Base-by-base conservation (phyloP, 2,329 filamentous ascomycete genomes). In the Diaporthe batatas region DNA sequence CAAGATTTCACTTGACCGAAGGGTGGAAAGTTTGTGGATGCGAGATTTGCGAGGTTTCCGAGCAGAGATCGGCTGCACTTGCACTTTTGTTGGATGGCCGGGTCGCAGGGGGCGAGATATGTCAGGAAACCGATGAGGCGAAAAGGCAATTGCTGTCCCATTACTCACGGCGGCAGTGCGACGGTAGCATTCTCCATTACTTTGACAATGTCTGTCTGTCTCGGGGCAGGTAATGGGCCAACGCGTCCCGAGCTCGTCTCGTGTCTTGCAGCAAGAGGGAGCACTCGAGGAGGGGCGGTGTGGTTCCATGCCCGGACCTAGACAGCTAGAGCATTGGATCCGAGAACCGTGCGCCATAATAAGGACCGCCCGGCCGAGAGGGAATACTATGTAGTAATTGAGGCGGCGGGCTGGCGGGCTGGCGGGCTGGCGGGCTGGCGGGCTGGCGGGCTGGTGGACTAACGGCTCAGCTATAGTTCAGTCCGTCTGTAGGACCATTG, bases 31-130 rank as follows among this genome's bases (percentile, higher is more conserved):
- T 25, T 18, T 36, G 18, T 49, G 44, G 62, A 12, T 18, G 62
- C 62, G 62, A 65, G 62, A 39, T 67, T 49, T 58, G 68, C 54
- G 68, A 59, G 47, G 51, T 59, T 59, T n/a, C 14, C 68, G 68
- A 51, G 54, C 12, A 18, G 16, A 51, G 16, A 42, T 51, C 68
- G 68, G 54, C 68, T 51, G 23, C 23, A 58, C 39, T 70, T 70
- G 53, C 54, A 49, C 21, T 70, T 70, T 70, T 70, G 6, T 29
- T 49, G 8, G 10, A 51, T 44, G 25, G 21, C 23, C n/a, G 39
- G 39, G 58, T 47, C 21, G 44, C 62, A 53, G 47, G 32, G 36
- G 47, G 62, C 29, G 29, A 29, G 29, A 29, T n/a, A 51, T 65
- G 32, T 42, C 39, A 42, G 16, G 39, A 42, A 29, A 47, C 62